Percentiles rank a stretch among this genome's conserved stretches.
Evolutionary conservation across 2,329 filamentous ascomycete species (phyloP).

Genomic region (Blumeria hordei): DNA sequence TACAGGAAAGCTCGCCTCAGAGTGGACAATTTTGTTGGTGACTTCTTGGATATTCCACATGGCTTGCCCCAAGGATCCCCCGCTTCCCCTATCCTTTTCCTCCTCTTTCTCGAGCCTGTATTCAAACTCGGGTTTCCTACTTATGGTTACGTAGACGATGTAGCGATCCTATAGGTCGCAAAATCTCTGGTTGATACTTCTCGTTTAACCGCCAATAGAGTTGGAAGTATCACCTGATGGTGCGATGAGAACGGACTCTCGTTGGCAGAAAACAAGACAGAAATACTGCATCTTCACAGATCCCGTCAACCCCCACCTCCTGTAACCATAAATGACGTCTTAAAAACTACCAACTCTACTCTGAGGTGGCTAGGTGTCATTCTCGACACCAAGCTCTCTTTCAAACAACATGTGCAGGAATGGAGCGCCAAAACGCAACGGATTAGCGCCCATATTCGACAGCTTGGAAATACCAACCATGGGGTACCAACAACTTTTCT

Average conservation of each 20-base stretch:
- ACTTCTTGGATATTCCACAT: background rate
- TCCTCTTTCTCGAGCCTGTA: background rate
- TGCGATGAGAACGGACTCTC: background rate
- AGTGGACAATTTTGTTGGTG: background rate
- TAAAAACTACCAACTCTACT: background rate
- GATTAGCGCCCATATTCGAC: background rate
- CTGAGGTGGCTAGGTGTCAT: background rate
- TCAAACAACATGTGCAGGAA: background rate
- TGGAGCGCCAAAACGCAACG: background rate
- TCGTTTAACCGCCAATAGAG: background rate
- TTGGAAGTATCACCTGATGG: background rate
- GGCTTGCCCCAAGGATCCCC: background rate
- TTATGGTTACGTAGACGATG: background rate
- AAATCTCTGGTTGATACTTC: background rate
- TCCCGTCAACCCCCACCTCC: background rate
- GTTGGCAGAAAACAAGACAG: background rate
- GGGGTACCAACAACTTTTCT: background rate
- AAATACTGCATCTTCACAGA: background rate
- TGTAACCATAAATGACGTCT: background rate
- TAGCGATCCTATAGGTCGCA: background rate
- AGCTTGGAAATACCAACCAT: slow-evolving; percentile 1
- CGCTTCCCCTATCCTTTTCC: background rate
- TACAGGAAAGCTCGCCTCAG: background rate
- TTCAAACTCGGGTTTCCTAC: background rate
- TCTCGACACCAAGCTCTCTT: background rate